A percentile compares a stretch with the other conserved stretches of the same genome.
Evolutionary conservation across 2,329 filamentous ascomycete species (phyloP).

Genomic region (Apiospora rasikravindrae): DNA sequence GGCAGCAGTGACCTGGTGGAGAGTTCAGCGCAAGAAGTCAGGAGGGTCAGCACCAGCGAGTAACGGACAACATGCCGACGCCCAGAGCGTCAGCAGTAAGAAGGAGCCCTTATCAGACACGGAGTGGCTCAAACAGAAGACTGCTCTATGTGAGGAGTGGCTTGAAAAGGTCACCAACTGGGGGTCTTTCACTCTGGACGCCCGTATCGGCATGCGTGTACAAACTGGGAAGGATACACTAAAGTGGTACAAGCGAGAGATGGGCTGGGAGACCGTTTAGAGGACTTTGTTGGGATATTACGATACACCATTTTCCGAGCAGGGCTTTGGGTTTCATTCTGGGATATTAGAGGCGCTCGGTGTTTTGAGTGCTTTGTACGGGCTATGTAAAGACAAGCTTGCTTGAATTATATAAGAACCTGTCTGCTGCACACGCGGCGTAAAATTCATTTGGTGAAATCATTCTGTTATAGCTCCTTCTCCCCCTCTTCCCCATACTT

Average conservation of each 20-base stretch:
- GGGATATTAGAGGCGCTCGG: not conserved
- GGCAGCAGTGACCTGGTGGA: slow-evolving; percentile 75
- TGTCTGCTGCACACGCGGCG: not conserved
- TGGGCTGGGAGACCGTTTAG: slow-evolving; percentile 28
- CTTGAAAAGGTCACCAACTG: slow-evolving; percentile 72
- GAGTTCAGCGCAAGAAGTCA: slow-evolving; percentile 58
- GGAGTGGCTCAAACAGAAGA: slow-evolving; percentile 50
- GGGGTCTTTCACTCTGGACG: slow-evolving; percentile 76
- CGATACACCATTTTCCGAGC: not conserved
- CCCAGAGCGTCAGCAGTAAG: slow-evolving; percentile 22
- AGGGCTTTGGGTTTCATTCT: not conserved
- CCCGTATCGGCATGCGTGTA: slow-evolving; percentile 74
- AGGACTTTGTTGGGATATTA: not conserved
- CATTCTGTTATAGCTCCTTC: not conserved
- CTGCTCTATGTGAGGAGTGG: slow-evolving; percentile 67
- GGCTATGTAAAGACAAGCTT: not conserved
- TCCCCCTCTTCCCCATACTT: not conserved
- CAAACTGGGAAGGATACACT: slow-evolving; percentile 72
- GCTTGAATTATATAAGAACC: not conserved
- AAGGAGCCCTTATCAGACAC: slow-evolving; percentile 37
- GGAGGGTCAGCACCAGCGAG: not conserved
- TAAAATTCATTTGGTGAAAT: not conserved
- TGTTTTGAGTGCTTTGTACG: not conserved
- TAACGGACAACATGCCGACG: not conserved
- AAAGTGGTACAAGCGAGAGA: slow-evolving; percentile 50